phyloP scores from a whole-genome alignment of 2,329 filamentous ascomycete genomes.

The Aureobasidium mangrovei region DNA sequence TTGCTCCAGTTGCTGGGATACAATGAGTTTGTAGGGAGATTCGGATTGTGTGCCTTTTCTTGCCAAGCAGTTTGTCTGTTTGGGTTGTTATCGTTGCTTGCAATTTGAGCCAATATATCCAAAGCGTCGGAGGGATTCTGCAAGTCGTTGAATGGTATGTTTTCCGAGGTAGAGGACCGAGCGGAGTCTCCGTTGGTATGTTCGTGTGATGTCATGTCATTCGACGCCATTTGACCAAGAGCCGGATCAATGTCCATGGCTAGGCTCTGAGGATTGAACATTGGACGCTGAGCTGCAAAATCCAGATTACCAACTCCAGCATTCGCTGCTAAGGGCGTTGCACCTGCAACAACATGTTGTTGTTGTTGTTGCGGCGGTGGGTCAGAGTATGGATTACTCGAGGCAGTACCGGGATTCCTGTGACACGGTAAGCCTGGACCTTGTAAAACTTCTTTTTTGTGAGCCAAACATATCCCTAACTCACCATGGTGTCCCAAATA shows the following conservation, averaged over 20 bases:
- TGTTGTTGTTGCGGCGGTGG: not conserved
- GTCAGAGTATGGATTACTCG: conserved; percentile 13
- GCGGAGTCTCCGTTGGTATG: not conserved
- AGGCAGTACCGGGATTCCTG: conserved; percentile 20
- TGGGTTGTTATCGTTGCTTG: conserved; percentile 26
- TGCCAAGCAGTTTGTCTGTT: conserved; percentile 18
- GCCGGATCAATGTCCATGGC: conserved; percentile 23
- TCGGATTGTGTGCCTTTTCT: not conserved
- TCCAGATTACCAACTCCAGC: conserved; percentile 3
- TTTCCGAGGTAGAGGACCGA: conserved; percentile 22
- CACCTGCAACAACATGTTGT: conserved; percentile 5
- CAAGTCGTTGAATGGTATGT: conserved; percentile 33
- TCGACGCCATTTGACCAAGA: conserved; percentile 14
- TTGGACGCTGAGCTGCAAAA: conserved; percentile 3
- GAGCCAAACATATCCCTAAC: not conserved
- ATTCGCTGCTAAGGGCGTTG: not conserved
- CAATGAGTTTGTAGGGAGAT: not conserved
- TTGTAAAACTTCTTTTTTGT: too few relatives aligned
- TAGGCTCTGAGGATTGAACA: conserved; percentile 12
- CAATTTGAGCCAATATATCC: conserved; percentile 40
- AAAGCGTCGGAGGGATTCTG: conserved; percentile 43
- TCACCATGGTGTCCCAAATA: not conserved
- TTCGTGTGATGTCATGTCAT: conserved; percentile 13
- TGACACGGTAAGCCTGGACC: conserved; percentile 14
- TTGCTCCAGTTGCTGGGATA: conserved; percentile 5